Conservation (phyloP, 2,329 filamentous ascomycete species). For the Diaporthe humulicola region DNA sequence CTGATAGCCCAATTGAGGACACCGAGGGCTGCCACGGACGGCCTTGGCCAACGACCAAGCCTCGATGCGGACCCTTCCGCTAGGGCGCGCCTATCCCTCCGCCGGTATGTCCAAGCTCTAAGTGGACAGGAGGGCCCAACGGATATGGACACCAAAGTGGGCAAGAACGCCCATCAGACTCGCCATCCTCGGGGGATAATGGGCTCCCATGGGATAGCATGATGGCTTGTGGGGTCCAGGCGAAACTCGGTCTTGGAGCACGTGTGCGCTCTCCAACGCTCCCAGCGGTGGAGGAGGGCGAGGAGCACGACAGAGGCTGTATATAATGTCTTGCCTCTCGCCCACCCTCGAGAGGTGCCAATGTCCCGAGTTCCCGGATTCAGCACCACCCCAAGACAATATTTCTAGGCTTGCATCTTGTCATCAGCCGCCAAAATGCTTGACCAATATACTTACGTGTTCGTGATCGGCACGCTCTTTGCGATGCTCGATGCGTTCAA, state of each 20-base stretch:
- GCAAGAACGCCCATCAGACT: slow-evolving; percentile 21
- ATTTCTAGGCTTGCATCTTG: slow-evolving; percentile 31
- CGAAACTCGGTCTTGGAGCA: slow-evolving; percentile 7
- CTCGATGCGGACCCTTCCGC: slow-evolving; percentile 25
- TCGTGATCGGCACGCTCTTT: slow-evolving; percentile 82
- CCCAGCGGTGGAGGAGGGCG: background rate
- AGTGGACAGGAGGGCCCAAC: slow-evolving; percentile 16
- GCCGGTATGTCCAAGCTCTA: background rate
- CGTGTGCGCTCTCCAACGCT: background rate
- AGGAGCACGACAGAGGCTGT: background rate
- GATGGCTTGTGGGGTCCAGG: slow-evolving; percentile 9
- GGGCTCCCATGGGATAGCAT: slow-evolving; percentile 5
- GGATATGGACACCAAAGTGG: slow-evolving; percentile 5
- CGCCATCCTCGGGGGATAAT: slow-evolving; percentile 7
- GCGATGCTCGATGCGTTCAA: slow-evolving; percentile 83
- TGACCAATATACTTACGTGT: slow-evolving; percentile 77
- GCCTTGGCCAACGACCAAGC: slow-evolving; percentile 31
- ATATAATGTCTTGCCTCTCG: slow-evolving; percentile 9
- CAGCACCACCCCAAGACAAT: slow-evolving; percentile 22
- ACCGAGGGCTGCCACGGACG: slow-evolving; percentile 17
- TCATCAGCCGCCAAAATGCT: slow-evolving; percentile 64
- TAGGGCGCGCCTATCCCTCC: slow-evolving; percentile 11
- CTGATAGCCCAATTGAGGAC: slow-evolving; percentile 9
- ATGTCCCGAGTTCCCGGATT: background rate
- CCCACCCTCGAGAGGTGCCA: slow-evolving; percentile 5